Base-by-base conservation (phyloP, 306 rosid species). In the Sicyos baderoa region DNA sequence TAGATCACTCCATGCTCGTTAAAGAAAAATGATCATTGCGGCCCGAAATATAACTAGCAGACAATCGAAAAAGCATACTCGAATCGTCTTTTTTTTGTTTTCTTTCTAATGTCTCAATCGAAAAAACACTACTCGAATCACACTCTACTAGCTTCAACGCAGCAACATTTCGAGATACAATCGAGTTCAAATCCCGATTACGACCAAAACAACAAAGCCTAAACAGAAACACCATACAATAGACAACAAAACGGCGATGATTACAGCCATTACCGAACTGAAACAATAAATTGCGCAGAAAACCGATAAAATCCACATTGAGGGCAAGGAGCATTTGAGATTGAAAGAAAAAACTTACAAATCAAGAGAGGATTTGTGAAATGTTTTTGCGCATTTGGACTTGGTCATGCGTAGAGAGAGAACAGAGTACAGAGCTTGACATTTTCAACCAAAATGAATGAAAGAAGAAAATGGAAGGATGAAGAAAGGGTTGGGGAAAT, bases 281-380 rank as follows among this genome's bases (percentile, higher is more conserved):
- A 25, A 3, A 25, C 22, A 15, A 48, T 15, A 67, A 67, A 67
- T 67, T 7, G 40, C 57, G 50, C 9, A 22, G 0, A 67, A 8
- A 67, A 66, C 69, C 5, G 69, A 63, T 40, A 19, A 49, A 8
- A 49, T 4, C 37, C 72, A 67, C 56, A 67, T 47, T n/a, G 57
- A 49, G 22, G 8, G 16, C 44, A 21, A 16, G 7, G 45, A 9
- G 25, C 9, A 67, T 9, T 67, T 0, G 6, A 18, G 6, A 18
- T 67, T 67, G 71, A 22, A 45, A 49, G 23, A 14, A 16, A 14
- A 25, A 15, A 67, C 72, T 67, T 49, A 48, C 72, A 15, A 67
- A 47, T 66, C 37, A 66, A 66, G 47, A 47, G 50, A 42, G 35
- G 53, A 23, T 44, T 19, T 64, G 10, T 19, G 53, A 40, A 64